Percentiles rank a stretch among this genome's conserved stretches.
Evolutionary conservation across 1,284 basidiomycete species (phyloP).

Genomic region (Boletus mariae): DNA sequence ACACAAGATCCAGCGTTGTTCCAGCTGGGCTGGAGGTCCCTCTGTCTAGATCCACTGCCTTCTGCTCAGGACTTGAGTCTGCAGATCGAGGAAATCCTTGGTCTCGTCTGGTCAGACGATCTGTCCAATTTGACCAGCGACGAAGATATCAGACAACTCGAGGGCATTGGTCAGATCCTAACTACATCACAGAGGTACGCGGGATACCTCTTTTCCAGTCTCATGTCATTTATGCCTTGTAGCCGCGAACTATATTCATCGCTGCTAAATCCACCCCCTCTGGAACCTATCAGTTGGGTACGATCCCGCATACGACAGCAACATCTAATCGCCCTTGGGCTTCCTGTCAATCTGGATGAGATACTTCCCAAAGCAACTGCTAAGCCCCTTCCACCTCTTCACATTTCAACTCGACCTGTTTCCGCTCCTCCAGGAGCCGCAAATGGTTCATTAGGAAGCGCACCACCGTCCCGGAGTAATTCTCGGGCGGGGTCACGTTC

Average conservation of each 20-base stretch:
- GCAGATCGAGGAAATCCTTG: conserved; percentile 65
- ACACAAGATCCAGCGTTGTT: conserved; percentile 40
- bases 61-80: conserved; percentile 52
- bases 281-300: conserved; percentile 86
- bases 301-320: conserved; percentile 84
- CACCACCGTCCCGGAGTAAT: conserved; percentile 37
- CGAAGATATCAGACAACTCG: conserved; percentile 74
- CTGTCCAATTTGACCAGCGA: conserved; percentile 55
- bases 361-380: conserved; percentile 72
- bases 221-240: conserved; percentile 29
- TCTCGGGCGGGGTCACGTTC: conserved; percentile 47
- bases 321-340: conserved; percentile 84
- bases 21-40: conserved; percentile 52
- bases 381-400: conserved; percentile 71
- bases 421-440: conserved; percentile 70
- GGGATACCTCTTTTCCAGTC: conserved; percentile 9
- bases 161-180: conserved; percentile 76
- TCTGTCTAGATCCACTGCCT: conserved; percentile 64
- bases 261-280: conserved; percentile 59
- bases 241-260: conserved; percentile 77
- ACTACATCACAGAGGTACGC: conserved; percentile 68
- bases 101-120: conserved; percentile 57
- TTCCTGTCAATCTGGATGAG: conserved; percentile 92
- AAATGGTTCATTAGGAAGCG: conserved; percentile 38
- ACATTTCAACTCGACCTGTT: conserved; percentile 78